A percentile compares a stretch with the other conserved stretches of the same genome.
Conservation (phyloP, 176 grass and related monocot genomes). For the Musa acuminata region DNA sequence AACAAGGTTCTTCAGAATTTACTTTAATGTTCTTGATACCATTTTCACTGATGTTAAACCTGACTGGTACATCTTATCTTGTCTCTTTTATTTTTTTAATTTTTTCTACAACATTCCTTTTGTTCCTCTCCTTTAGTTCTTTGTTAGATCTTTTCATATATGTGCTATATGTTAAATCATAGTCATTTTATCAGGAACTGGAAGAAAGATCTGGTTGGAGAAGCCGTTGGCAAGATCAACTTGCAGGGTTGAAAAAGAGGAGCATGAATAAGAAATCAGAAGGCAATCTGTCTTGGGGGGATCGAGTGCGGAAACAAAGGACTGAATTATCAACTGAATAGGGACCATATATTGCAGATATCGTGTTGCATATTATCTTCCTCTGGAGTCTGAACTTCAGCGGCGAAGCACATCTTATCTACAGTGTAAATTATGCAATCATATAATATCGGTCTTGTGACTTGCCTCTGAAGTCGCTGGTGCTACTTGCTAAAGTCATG, state of each 20-base stretch:
- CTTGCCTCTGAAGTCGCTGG: background rate
- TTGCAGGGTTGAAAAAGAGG: conserved; percentile 41
- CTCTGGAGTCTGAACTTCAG: background rate
- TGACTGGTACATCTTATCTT: no score
- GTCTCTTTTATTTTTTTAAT: no score
- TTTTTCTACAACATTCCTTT: no score
- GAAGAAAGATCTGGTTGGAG: conserved; percentile 54
- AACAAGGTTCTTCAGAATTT: no score
- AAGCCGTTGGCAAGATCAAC: conserved; percentile 67
- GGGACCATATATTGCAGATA: background rate
- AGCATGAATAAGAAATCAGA: conserved; percentile 49
- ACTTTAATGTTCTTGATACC: no score
- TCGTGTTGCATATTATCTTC: background rate
- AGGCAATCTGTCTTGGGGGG: conserved; percentile 66
- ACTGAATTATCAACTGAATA: conserved; percentile 32
- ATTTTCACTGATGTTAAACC: no score
- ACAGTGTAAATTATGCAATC: background rate
- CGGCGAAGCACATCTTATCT: background rate
- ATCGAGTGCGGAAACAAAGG: conserved; percentile 50
- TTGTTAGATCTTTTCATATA: no score
- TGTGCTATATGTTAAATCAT: background rate
- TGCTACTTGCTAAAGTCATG: background rate
- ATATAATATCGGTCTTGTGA: background rate
- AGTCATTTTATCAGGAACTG: conserved; percentile 29
- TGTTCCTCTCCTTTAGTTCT: no score